Conservation (phyloP, 306 rosid genomes). For the Inga leiocalycina region DNA sequence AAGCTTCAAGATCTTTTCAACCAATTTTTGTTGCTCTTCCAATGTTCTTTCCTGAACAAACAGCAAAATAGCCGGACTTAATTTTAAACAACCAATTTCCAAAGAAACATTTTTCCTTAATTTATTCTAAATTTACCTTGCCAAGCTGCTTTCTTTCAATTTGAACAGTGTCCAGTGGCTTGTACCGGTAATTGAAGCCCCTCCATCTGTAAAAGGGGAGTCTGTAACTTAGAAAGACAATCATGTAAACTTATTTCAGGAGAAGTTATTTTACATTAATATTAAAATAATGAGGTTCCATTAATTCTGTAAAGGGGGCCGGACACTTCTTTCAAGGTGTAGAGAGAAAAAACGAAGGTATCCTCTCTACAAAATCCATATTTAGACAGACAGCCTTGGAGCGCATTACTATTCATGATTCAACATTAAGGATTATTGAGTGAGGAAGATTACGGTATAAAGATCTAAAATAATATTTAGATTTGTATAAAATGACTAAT, state of each 20-base stretch:
- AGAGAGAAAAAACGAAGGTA: background rate
- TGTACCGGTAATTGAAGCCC: slow-evolving; percentile 58
- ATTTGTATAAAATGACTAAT: background rate
- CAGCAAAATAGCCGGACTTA: background rate
- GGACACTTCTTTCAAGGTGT: background rate
- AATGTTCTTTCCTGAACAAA: slow-evolving; percentile 69
- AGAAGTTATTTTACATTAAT: background rate
- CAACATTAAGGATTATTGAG: background rate
- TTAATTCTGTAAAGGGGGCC: background rate
- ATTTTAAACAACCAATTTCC: background rate
- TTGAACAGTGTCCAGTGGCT: slow-evolving; percentile 61
- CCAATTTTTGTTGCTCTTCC: slow-evolving; percentile 69
- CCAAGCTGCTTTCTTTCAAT: slow-evolving; percentile 60
- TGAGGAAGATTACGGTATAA: background rate
- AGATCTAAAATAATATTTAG: background rate
- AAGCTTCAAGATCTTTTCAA: slow-evolving; percentile 62
- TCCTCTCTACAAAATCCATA: background rate
- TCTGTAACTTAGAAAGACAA: background rate
- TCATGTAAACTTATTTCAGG: background rate
- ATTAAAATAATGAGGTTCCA: background rate
- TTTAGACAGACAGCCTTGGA: background rate
- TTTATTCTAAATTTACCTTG: slow-evolving; percentile 52
- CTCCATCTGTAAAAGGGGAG: slow-evolving; percentile 60
- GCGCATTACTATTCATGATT: background rate
- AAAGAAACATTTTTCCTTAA: background rate